Evolutionary conservation across 2,329 filamentous ascomycete genomes (phyloP), one percentile per base, ranked within the genome.

Genomic region (Byssothecium circinans): DNA sequence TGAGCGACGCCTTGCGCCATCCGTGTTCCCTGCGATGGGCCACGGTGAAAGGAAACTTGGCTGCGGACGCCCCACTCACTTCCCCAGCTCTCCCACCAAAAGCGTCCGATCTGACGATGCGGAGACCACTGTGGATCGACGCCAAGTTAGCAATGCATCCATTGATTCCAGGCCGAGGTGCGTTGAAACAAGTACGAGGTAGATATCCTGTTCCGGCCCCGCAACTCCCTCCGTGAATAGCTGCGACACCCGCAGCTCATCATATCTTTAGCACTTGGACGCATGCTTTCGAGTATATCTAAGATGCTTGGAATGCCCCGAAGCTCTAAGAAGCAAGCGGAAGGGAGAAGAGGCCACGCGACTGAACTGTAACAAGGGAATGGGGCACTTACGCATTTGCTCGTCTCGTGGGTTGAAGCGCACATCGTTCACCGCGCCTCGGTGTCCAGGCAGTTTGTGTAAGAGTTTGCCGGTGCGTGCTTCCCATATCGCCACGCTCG

Each of bases 381-480:
- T 45, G 12, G 22, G 53, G 29, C 32, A 84, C 89, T 85, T 81
- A 96, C 91, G 81, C 52, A 96, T 88, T 17, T 91, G 90, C 61
- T 96, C 91, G 51, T 87, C 83, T 32, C 82, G 82, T 4, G 92
- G 91, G 40, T 89, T 87, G 67, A 99, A 95, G 59, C 95, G 87
- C 45, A 92, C 92, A 69, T 92, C 91, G 68, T 97, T 99, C 42
- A 97, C 94, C 0, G 89, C 89, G 27, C 92, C 94, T 73, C 91
- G 94, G 70, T 99, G 94, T 1, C 94, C 94, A 1, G 94, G 94
- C 43, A 99, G 79, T 74, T 97, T 97, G 74, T 96, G 95, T 54
- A 95, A 72, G 60, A 99, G 78, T 75, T 95, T 97, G 49, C 89
- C 91, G n/a, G 82, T 88, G 67, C 89, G 85, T 46, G 79, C 84